Evolutionary conservation across 1,139 yeast genomes (phyloP), one percentile per base, ranked within the genome.

Genomic region (Suhomyces maxii): DNA sequence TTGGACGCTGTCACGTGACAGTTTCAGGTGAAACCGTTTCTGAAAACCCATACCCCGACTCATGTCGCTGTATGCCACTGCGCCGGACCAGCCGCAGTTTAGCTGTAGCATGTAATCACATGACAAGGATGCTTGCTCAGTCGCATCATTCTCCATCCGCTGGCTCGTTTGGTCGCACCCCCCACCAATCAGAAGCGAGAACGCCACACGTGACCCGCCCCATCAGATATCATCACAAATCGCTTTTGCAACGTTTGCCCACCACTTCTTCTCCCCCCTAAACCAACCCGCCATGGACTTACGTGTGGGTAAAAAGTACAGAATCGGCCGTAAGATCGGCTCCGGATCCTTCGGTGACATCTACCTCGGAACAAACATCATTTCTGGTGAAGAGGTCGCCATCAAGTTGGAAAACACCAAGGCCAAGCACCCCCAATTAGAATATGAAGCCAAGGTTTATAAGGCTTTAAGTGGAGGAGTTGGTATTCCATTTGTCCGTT

Each of bases 311-410:
- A 89, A 95, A 71, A 93, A 91, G 71, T 93, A 86, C 70, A 83
- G 97, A 50, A 86, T 93, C 60, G 97, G 97, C 41, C 86, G 97
- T 55, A 93, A 93, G 71, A 93, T 93, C 59, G 99, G 99, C 12
- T 85, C 95, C 41, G 99, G 99, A 18, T 91, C 98, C 8, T 93
- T 93, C 66, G 99, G 99, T 51, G 99, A 93, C 64, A 93, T 93
- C 58, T 93, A 93, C 67, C 78, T 90, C 51, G 95, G 95, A 39
- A 89, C 96, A 37, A 93, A 93, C 69, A 83, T 93, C 68, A 88
- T 93, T 41, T 87, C 96, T 38, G 97, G 98, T 37, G 98, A 93
- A 67, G 97, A 93, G 67, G 97, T 93, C 43, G 99, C 98, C 58
- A 91, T 93, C 72, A 93, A 93, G 67, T 76, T 93, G 54, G 99